Evolutionary conservation across 768 basidiomycete genomes (phyloP).

Genomic region (Serendipita sp.): DNA sequence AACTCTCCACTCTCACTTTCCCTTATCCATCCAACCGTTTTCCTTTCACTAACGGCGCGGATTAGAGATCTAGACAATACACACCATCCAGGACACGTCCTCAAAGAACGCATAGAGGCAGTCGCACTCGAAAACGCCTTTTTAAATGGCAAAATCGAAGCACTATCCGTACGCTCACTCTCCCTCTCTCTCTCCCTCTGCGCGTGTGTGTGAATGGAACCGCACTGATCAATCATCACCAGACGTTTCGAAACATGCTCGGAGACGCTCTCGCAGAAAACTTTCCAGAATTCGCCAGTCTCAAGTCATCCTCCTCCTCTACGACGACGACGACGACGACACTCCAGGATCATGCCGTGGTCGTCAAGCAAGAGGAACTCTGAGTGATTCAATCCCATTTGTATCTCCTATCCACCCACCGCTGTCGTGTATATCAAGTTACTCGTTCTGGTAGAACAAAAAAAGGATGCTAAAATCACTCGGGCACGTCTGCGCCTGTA

Average conservation of each 20-base stretch:
- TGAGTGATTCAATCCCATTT: too few relatives aligned
- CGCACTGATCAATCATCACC: not conserved
- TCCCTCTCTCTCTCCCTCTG: not conserved
- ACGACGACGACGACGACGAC: too few relatives aligned
- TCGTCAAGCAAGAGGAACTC: too few relatives aligned
- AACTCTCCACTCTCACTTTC: not conserved
- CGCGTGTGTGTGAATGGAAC: not conserved
- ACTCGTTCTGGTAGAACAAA: too few relatives aligned
- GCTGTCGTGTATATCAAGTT: too few relatives aligned
- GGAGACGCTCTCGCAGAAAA: not conserved
- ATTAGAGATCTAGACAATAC: constrained; percentile 58
- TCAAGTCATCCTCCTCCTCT: not conserved
- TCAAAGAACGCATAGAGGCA: constrained; percentile 63
- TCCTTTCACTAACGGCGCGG: constrained; percentile 15
- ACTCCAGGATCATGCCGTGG: too few relatives aligned
- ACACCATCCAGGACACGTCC: constrained; percentile 67
- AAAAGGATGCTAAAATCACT: too few relatives aligned
- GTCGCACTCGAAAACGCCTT: constrained; percentile 82
- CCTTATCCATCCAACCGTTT: not conserved
- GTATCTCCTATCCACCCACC: too few relatives aligned
- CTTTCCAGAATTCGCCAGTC: not conserved
- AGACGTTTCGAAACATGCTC: not conserved
- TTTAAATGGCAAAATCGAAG: constrained; percentile 76
- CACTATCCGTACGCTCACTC: constrained; percentile 24
- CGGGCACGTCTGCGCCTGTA: too few relatives aligned